Conservation (phyloP, 352 stramenopile species). For the Chrysophaeum taylorii region DNA sequence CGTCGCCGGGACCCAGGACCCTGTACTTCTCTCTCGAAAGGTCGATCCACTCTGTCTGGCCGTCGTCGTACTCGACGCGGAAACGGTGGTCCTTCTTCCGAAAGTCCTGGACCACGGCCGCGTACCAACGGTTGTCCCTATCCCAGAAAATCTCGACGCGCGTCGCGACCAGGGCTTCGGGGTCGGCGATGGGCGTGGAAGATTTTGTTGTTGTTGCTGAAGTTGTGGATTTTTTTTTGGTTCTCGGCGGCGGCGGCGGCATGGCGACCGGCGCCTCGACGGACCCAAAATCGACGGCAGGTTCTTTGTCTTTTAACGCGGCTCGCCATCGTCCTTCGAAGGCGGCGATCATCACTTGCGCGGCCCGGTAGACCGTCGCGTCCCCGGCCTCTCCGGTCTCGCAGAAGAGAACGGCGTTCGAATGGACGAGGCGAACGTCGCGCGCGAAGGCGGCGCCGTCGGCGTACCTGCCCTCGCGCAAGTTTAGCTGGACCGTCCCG, state of each 20-base stretch:
- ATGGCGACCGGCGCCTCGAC: background rate
- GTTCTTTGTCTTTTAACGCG: background rate
- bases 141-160: background rate
- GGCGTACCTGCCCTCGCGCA: background rate
- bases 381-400: background rate
- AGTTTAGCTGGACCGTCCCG: background rate
- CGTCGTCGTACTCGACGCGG: background rate
- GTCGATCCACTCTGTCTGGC: background rate
- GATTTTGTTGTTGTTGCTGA: no score
- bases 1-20: background rate
- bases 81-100: background rate
- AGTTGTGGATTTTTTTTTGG: no score
- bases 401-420: background rate
- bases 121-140: background rate
- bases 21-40: background rate
- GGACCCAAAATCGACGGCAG: background rate
- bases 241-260: background rate
- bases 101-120: background rate
- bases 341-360: background rate
- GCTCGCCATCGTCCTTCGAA: background rate
- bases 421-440: background rate
- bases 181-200: background rate
- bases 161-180: background rate
- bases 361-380: background rate
- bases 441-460: background rate